Evolutionary conservation across 345 rosid species (phyloP), one percentile per base, ranked within the genome.

Genomic region (Psidium guajava): DNA sequence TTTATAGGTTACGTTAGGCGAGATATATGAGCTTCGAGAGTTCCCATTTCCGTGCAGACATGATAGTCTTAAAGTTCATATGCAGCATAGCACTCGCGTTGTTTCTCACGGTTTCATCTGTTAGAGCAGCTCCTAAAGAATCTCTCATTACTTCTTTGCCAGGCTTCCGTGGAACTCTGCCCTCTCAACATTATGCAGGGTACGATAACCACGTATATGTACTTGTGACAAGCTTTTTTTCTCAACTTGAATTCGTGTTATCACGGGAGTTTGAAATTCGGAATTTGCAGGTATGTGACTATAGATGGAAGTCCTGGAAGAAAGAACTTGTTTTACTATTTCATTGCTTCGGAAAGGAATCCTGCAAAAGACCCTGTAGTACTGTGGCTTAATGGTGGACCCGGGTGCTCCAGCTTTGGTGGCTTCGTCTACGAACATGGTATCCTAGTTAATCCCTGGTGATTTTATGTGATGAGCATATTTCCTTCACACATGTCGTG

Each of bases 111-210:
- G 50, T 50, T 22, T 49, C 50, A 6, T 61, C 50, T 69, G 56
- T 54, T 49, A 28, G 42, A 83, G 91, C 90, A 40, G 89, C 90
- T 83, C 92, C 88, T 5, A 25, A 40, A 11, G 86, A 57, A 16
- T 85, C 90, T 32, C 88, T 87, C 20, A 47, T 91, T 74, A 82
- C 88, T 13, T 36, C 57, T 22, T 42, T 89, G 24, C 92, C 92
- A n/a, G 89, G 92, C n/a, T 89, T 89, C 85, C 11, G 13, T 16
- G 90, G 89, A 47, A 61, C 82, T 77, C 85, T 91, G 82, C 91
- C 91, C 16, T 89, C 93, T 11, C 75, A 86, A 8, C 93, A 89
- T 77, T 83, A 91, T 84, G 86, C 88, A n/a, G 91, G 91, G 92
- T 85, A 82, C 42, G 21, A n/a, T n/a, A 5, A 54, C 40, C 58